phyloP scores from a whole-genome alignment of 768 basidiomycete species.

The Boletus edulis region DNA sequence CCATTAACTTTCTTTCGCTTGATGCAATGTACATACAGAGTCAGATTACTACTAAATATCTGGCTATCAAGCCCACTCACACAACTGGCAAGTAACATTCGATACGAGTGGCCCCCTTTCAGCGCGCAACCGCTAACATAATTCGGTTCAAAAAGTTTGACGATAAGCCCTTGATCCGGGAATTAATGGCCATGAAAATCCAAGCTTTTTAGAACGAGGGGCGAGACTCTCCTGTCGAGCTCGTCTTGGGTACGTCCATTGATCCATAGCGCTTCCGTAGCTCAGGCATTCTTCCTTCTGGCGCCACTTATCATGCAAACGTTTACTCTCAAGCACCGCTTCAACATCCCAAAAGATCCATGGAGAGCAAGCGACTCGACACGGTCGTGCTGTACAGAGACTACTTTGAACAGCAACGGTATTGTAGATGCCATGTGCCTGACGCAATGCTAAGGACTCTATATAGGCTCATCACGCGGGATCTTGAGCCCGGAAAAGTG shows the following conservation, averaged over 20 bases:
- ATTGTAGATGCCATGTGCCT: background rate
- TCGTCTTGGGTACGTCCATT: constrained; percentile 41
- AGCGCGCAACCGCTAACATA: background rate
- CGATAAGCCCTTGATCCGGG: constrained; percentile 34
- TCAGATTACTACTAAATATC: constrained; percentile 28
- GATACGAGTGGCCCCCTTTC: background rate
- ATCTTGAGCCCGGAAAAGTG: constrained; percentile 29
- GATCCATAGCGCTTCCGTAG: background rate
- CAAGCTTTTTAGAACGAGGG: constrained; percentile 29
- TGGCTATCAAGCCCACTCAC: constrained; percentile 29
- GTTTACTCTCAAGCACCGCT: constrained; percentile 20
- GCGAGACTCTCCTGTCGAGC: constrained; percentile 34
- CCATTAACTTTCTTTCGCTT: background rate
- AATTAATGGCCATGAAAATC: constrained; percentile 29
- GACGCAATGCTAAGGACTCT: constrained; percentile 25
- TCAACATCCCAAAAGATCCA: constrained; percentile 9
- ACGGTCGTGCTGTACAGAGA: constrained; percentile 29
- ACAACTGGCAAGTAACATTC: constrained; percentile 18
- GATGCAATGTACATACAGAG: constrained; percentile 11
- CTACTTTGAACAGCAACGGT: constrained; percentile 48
- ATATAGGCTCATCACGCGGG: constrained; percentile 29
- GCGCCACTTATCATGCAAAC: constrained; percentile 38
- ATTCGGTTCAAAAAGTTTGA: constrained; percentile 31
- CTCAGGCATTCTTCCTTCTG: constrained; percentile 39
- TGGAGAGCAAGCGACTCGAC: constrained; percentile 23